Evolutionary conservation across 768 basidiomycete genomes (phyloP).

Genomic region (Leucogyrophana mollusca): DNA sequence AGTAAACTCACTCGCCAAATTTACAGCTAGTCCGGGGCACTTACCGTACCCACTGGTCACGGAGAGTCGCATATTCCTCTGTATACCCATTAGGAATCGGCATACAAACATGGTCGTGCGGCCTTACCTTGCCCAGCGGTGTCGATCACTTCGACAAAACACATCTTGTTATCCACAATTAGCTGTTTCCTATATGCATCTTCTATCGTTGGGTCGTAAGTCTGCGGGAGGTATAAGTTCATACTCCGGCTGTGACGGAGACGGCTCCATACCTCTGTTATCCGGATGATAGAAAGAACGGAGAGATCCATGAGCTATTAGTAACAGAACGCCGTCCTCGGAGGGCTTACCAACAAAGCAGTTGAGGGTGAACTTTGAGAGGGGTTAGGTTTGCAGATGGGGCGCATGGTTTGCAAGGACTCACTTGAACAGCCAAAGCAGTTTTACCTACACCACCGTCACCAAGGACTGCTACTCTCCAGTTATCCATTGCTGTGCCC

Average conservation of each 20-base stretch:
- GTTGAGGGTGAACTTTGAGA: constrained; percentile 82
- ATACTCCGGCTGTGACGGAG: constrained; percentile 10
- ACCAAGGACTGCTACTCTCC: constrained; percentile 94
- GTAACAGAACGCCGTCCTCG: constrained; percentile 5
- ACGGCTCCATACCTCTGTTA: constrained; percentile 50
- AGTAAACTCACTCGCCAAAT: constrained; percentile 10
- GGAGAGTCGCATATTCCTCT: constrained; percentile 97
- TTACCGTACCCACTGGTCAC: constrained; percentile 98
- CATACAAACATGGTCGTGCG: neutral
- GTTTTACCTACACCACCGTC: constrained; percentile 99
- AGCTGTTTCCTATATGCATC: constrained; percentile 96
- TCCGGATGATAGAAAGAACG: constrained; percentile 11
- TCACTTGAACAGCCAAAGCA: constrained; percentile 90
- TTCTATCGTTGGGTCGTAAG: constrained; percentile 98
- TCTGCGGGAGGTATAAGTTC: constrained; percentile 43
- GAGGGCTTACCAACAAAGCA: constrained; percentile 85
- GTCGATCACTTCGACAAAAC: constrained; percentile 95
- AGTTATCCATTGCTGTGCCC: constrained; percentile 75
- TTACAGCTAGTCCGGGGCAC: too few relatives aligned
- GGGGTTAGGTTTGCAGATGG: constrained; percentile 10
- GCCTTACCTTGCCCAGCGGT: constrained; percentile 92
- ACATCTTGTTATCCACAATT: constrained; percentile 92
- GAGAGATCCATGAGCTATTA: constrained; percentile 10
- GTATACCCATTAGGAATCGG: constrained; percentile 20
- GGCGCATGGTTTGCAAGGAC: constrained; percentile 20